Evolutionary conservation across 148 eudicot genomes (phyloP), one percentile per base, ranked within the genome.

Genomic region (Rhododendron ferrugineum): DNA sequence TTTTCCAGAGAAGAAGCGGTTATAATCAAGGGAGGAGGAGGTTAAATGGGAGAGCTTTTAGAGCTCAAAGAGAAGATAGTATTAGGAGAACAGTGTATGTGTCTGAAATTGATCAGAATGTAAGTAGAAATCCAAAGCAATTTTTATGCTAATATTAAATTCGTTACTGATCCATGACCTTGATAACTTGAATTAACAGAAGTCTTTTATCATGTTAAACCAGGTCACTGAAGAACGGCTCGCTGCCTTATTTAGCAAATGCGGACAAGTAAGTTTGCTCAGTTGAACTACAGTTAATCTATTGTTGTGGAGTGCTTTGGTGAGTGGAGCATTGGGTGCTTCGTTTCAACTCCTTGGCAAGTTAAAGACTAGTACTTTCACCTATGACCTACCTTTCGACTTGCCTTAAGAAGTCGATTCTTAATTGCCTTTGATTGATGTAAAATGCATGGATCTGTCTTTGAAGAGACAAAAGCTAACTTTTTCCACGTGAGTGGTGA

Each of bases 141-240:
- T 66, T 42, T 62, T 40, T 32, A 47, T 54, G 16, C 22, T 83
- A 40, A 40, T 40, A 16, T 83, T 80, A n/a, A 23, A 11, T 34
- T 37, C 18, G 68, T 37, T 22, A 14, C 44, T 44, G 34, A 0
- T 79, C 76, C 40, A 30, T 77, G 42, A 82, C 11, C 30, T 49
- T 22, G 30, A 52, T 70, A 58, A 78, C 49, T 60, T 83, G 44
- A 72, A 76, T 28, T 86, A 49, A 86, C 78, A 70, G 36, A 54
- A 68, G 37, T 44, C 66, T 86, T 77, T 11, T 84, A 42, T 40
- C 83, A 84, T 62, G 84, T 83, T 44, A 85, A 86, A 30, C 79
- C 87, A 96, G 98, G 91, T 94, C 82, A 93, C 98, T 83, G 98
- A 96, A 88, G 98, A 94, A 90, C 92, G 88, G 85, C 96, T 96